These are phyloP conservation scores for Alternaria arbusti DNA, from an alignment of 2,329 filamentous ascomycete genomes.

Conservation along the genomic window DNA sequence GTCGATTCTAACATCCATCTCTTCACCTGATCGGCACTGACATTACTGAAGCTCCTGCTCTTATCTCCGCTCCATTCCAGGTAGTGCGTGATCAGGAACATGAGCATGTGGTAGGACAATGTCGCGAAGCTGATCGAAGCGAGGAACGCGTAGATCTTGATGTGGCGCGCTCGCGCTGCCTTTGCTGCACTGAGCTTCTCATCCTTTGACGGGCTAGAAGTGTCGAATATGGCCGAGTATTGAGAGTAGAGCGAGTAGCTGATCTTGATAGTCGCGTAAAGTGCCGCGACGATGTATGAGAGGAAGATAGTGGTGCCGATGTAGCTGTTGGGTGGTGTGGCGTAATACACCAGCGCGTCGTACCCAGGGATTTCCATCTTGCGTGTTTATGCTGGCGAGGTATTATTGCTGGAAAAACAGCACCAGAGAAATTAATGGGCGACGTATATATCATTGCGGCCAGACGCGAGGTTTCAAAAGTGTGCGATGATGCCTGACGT, in stretches of 20 bases:
- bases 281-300: slow-evolving; percentile 35
- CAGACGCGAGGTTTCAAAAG: slow-evolving; percentile 3
- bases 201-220: background rate
- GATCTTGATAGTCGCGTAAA: slow-evolving; percentile 31
- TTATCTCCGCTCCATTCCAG: slow-evolving; percentile 24
- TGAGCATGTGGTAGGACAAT: slow-evolving; percentile 41
- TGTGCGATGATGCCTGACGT: slow-evolving; percentile 34
- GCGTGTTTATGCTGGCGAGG: background rate
- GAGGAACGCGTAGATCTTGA: slow-evolving; percentile 36
- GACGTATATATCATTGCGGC: background rate
- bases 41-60: background rate
- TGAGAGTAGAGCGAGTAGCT: slow-evolving; percentile 22
- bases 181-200: slow-evolving; percentile 14
- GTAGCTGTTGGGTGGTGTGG: slow-evolving; percentile 38
- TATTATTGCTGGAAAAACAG: background rate
- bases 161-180: slow-evolving; percentile 26
- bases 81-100: slow-evolving; percentile 37
- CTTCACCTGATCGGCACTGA: slow-evolving; percentile 12
- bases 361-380: slow-evolving; percentile 17
- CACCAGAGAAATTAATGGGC: background rate
- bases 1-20: slow-evolving; percentile 37
- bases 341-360: slow-evolving; percentile 10
- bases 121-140: slow-evolving; percentile 36
- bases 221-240: slow-evolving; percentile 16
- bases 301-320: slow-evolving; percentile 40